Conservation (phyloP, 2,329 filamentous ascomycete species). For the Talaromyces sp. region DNA sequence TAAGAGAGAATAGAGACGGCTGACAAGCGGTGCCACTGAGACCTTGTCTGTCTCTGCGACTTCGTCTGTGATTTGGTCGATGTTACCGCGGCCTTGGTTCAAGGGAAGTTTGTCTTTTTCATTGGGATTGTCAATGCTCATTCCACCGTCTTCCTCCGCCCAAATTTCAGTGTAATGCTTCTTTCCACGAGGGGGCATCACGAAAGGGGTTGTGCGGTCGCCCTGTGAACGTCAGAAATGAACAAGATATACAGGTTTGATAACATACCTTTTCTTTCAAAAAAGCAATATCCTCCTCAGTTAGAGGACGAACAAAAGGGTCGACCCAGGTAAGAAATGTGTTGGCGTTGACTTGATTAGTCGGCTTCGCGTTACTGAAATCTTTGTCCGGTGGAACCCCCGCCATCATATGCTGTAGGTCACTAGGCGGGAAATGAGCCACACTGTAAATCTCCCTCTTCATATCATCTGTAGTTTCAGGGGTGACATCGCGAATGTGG, state of each 20-base stretch:
- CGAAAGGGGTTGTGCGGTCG: slow-evolving; percentile 77
- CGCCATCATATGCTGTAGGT: slow-evolving; percentile 80
- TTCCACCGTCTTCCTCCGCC: slow-evolving; percentile 87
- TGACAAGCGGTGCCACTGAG: slow-evolving; percentile 81
- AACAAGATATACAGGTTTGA: no score
- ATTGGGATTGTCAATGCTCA: slow-evolving; percentile 67
- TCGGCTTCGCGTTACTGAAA: slow-evolving; percentile 90
- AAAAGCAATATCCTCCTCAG: slow-evolving; percentile 92
- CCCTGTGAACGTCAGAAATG: slow-evolving; percentile 47
- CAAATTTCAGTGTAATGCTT: slow-evolving; percentile 86
- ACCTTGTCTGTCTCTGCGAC: slow-evolving; percentile 85
- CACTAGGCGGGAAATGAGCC: slow-evolving; percentile 73
- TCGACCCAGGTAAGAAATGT: slow-evolving; percentile 94
- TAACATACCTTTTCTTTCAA: slow-evolving; percentile 81
- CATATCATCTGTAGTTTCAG: slow-evolving; percentile 79
- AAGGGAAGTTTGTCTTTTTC: slow-evolving; percentile 66
- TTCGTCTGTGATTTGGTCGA: slow-evolving; percentile 83
- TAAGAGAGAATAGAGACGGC: slow-evolving; percentile 75
- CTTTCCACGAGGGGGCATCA: slow-evolving; percentile 81
- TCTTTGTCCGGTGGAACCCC: slow-evolving; percentile 90
- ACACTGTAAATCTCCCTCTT: slow-evolving; percentile 87
- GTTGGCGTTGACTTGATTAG: slow-evolving; percentile 88
- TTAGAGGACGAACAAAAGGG: slow-evolving; percentile 83
- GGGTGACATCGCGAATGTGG: slow-evolving; percentile 74
- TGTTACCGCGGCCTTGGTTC: slow-evolving; percentile 79